phyloP scores from a whole-genome alignment of 2,329 filamentous ascomycete genomes.

The Thelonectria olida region DNA sequence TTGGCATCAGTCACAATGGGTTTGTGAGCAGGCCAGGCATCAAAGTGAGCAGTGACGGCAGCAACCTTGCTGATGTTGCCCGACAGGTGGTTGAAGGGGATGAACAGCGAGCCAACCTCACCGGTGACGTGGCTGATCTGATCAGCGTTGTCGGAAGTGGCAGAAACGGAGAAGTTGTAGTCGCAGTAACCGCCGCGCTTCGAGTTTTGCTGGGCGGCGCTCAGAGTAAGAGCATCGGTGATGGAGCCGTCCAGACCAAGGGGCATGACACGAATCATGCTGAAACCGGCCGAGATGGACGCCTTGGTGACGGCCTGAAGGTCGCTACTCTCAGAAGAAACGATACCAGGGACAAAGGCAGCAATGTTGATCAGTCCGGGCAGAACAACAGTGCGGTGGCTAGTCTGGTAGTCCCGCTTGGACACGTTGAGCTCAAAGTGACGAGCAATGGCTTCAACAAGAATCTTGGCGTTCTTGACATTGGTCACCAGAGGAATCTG shows the following conservation, averaged over 20 bases:
- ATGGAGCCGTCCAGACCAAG: constrained; percentile 77
- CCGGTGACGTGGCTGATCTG: constrained; percentile 77
- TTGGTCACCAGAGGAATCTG: constrained; percentile 98
- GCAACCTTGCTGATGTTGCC: constrained; percentile 88
- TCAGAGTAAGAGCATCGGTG: constrained; percentile 76
- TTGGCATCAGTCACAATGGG: constrained; percentile 85
- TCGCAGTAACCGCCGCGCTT: constrained; percentile 76
- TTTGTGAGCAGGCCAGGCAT: constrained; percentile 79
- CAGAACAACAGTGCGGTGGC: constrained; percentile 78
- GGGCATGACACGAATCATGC: constrained; percentile 83
- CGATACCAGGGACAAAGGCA: constrained; percentile 81
- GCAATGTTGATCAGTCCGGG: constrained; percentile 82
- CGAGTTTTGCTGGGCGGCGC: constrained; percentile 76
- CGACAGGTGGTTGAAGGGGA: constrained; percentile 83
- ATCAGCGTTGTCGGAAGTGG: constrained; percentile 76
- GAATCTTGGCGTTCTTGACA: constrained; percentile 98
- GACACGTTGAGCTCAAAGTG: constrained; percentile 87
- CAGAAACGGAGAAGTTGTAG: constrained; percentile 82
- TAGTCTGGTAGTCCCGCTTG: constrained; percentile 90
- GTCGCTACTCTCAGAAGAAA: constrained; percentile 70
- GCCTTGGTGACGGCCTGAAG: constrained; percentile 76
- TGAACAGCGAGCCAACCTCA: constrained; percentile 83
- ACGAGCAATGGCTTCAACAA: constrained; percentile 92
- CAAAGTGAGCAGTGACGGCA: constrained; percentile 81
- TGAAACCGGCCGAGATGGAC: constrained; percentile 79